Evolutionary conservation across 169 alveolate genomes (phyloP).

Genomic region (Plasmodium adleri): DNA sequence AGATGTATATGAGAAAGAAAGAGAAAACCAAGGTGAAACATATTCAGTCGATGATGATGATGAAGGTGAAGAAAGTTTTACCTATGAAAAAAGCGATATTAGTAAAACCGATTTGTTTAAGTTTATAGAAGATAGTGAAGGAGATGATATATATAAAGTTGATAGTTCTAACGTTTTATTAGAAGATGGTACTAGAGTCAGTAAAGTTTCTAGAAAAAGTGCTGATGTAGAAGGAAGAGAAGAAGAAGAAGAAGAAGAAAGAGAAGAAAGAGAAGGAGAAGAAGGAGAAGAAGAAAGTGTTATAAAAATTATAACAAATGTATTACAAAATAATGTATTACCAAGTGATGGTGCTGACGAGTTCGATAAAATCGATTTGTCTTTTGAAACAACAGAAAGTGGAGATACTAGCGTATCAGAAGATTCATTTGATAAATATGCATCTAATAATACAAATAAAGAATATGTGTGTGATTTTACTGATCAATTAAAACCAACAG

Average conservation of each 20-base stretch:
- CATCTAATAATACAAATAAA: constrained; percentile 41
- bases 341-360: background rate
- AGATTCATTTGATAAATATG: background rate
- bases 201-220: background rate
- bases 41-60: background rate
- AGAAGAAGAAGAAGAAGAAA: background rate
- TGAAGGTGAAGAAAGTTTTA: background rate
- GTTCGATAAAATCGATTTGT: background rate
- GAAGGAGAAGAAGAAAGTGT: background rate
- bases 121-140: no score
- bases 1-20: background rate
- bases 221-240: background rate
- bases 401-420: background rate
- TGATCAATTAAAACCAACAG: constrained; percentile 13
- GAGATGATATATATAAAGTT: background rate
- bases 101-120: no score
- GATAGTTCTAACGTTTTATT: background rate
- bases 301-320: background rate
- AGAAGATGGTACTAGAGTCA: background rate
- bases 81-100: background rate
- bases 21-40: no score
- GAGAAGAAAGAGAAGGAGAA: background rate
- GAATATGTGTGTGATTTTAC: constrained; percentile 69
- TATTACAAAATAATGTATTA: background rate
- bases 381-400: background rate